Base-by-base conservation (phyloP, 164 flowering plant genomes). In the Annona squamosa region DNA sequence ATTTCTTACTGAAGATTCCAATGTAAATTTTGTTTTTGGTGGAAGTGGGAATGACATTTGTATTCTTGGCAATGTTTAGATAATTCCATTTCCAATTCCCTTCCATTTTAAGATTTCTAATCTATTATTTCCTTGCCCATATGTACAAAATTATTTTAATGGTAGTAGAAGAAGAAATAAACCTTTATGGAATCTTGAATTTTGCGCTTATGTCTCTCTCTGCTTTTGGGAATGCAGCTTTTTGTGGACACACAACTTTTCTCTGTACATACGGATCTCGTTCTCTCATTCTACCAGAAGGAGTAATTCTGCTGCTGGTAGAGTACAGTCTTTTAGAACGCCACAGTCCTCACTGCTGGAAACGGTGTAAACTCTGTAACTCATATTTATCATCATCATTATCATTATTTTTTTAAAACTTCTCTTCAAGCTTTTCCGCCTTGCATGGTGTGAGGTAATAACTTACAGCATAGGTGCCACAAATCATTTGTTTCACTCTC, bases 251-350 rank as follows among this genome's bases (percentile, higher is more conserved):
- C 98, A 59, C 99, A 94, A 74, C 92, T 94, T 80, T 94, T 94
- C 82, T 92, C 99, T 79, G 99, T 94, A 80, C 99, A 94, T 86
- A 94, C 99, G 41, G 99, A 94, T 82, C 91, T 92, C 44, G 89
- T 87, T 63, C 94, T 94, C 75, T 94, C 99, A 12, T 90, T 94
- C 82, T 85, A 88, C 83, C 99, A 94, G 80, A 94, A 91, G 79
- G 93, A 92, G 76, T 91, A 89, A 77, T 16, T 71, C 65, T 37
- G 37, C 65, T 52, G 9, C 59, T 52, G 59, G 13, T 52, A 3
- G 13, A 52, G 9, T 7, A n/a, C n/a, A 6, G 13, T 52, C 10
- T 10, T 67, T 64, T 70, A 63, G 68, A 66, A 16, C 12, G 17
- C 43, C 17, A 46, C 4, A 17, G 4, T 13, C 47, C 17, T 17